Conservation (phyloP, 495 filamentous ascomycete species). For the Daldinia caldariorum region DNA sequence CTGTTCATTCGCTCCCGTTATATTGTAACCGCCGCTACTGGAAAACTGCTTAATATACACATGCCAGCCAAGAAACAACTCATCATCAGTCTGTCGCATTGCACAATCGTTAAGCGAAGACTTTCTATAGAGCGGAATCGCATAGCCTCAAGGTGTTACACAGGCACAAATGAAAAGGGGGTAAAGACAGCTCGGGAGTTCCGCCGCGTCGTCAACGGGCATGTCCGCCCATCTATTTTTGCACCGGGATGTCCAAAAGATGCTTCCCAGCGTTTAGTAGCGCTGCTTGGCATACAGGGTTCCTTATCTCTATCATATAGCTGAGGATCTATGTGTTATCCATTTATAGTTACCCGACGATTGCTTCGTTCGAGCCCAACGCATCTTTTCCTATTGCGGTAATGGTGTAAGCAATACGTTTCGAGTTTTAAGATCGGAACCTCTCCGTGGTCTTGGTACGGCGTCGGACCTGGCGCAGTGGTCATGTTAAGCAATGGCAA, state of each 20-base stretch:
- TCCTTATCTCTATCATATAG: constrained; percentile 21
- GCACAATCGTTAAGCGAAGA: neutral
- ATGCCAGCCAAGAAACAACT: constrained; percentile 1
- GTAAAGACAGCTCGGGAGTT: constrained; percentile 1
- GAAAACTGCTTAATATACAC: neutral
- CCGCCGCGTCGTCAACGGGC: constrained; percentile 11
- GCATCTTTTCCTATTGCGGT: constrained; percentile 13
- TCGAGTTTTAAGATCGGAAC: constrained; percentile 20
- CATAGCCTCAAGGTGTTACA: neutral
- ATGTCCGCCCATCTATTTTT: constrained; percentile 36
- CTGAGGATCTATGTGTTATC: constrained; percentile 22
- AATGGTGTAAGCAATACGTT: constrained; percentile 9
- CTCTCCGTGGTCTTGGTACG: constrained; percentile 13
- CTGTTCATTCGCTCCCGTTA: neutral
- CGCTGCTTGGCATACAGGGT: neutral
- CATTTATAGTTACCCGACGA: constrained; percentile 27
- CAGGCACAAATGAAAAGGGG: constrained; percentile 4
- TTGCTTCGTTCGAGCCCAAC: constrained; percentile 33
- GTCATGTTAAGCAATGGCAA: neutral
- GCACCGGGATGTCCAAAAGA: constrained; percentile 20
- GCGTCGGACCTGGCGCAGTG: constrained; percentile 21
- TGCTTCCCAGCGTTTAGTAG: constrained; percentile 27
- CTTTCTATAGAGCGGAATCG: neutral
- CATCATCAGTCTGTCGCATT: neutral
- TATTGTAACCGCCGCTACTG: neutral